Base-by-base conservation (phyloP, 805 yeast genomes). In the Yarrowia deformans region DNA sequence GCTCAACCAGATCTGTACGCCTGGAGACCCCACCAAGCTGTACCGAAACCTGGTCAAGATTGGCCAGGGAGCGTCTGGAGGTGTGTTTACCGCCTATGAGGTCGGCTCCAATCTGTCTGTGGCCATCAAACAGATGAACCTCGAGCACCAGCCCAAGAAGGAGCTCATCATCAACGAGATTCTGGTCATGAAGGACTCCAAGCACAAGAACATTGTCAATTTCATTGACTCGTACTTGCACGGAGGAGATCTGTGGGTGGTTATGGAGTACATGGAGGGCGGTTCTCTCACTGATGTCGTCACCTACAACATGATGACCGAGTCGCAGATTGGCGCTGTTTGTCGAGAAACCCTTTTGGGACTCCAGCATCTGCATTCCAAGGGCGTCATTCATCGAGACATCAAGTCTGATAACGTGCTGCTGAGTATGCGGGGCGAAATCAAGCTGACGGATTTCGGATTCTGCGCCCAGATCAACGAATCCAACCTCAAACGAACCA, bases 211-310 rank as follows among this genome's bases (percentile, higher is more conserved):
- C 77, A 95, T 95, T 79, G 99, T 95, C 70, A 95, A 94, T 77
- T 95, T 91, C 79, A 80, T 95, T 70, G 98, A 94, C 76, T 92
- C 97, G 0, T 96, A 91, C 75, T 80, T 94, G 71, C 71, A 71
- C 19, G 84, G 93, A 68, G 91, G 92, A 4, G 98, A 95, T 75
- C 82, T 95, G 70, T 94, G 98, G 97, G 98, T 95, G 10, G 88
- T 95, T 23, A 95, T 95, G 99, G 99, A 95, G 79, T 95, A 91
- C 77, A 95, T 95, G 99, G 98, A 95, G 78, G 99, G 99, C 71
- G 99, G 99, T 2, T 89, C 97, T 0, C 82, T 95, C 73, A 94
- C 99, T 0, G 99, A 95, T 79, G 94, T 95, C 42, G 97, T 95
- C 18, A 91, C 97, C 0, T 93, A 93, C 77, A 87, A 87, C 76